Conservation (phyloP, 192 early-diverging fungal species). For the Podila minutissima region DNA sequence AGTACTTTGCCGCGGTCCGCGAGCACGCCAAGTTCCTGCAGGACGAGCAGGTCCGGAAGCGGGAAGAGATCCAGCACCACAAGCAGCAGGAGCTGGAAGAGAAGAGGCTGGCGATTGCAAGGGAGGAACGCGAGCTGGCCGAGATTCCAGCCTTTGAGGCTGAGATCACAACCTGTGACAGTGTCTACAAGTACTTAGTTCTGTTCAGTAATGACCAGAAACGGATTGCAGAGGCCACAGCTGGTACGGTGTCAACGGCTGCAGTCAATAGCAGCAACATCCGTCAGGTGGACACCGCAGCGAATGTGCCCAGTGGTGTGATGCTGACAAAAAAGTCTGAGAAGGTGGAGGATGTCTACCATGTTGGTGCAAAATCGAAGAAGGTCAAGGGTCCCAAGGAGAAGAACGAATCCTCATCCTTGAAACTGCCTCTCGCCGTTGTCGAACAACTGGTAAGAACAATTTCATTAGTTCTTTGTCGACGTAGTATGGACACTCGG, state of each 20-base stretch:
- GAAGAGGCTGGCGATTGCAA: slow-evolving; percentile 66
- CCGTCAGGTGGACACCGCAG: slow-evolving; percentile 62
- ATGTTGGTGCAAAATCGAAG: slow-evolving; percentile 61
- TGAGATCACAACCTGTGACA: slow-evolving; percentile 85
- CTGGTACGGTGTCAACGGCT: slow-evolving; percentile 17
- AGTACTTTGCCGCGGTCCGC: slow-evolving; percentile 74
- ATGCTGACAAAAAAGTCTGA: slow-evolving; percentile 78
- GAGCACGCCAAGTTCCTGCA: slow-evolving; percentile 71
- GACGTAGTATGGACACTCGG: too few species aligned
- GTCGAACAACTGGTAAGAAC: slow-evolving; percentile 73
- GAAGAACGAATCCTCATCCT: slow-evolving; percentile 13
- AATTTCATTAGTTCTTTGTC: too few species aligned
- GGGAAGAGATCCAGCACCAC: slow-evolving; percentile 67
- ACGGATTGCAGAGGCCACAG: slow-evolving; percentile 22
- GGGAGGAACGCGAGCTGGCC: slow-evolving; percentile 81
- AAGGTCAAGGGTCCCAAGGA: slow-evolving; percentile 59
- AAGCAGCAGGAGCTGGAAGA: slow-evolving; percentile 69
- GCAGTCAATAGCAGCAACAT: slow-evolving; percentile 30
- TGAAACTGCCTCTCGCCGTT: slow-evolving; percentile 76
- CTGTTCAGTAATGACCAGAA: slow-evolving; percentile 22
- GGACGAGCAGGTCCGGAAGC: slow-evolving; percentile 67
- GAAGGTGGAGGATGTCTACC: slow-evolving; percentile 74
- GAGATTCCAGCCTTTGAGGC: slow-evolving; percentile 82
- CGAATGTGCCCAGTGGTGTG: slow-evolving; percentile 75
- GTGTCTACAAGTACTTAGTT: slow-evolving; percentile 74